Conservation (phyloP, 192 early-diverging fungal species). For the Backusella circina region DNA sequence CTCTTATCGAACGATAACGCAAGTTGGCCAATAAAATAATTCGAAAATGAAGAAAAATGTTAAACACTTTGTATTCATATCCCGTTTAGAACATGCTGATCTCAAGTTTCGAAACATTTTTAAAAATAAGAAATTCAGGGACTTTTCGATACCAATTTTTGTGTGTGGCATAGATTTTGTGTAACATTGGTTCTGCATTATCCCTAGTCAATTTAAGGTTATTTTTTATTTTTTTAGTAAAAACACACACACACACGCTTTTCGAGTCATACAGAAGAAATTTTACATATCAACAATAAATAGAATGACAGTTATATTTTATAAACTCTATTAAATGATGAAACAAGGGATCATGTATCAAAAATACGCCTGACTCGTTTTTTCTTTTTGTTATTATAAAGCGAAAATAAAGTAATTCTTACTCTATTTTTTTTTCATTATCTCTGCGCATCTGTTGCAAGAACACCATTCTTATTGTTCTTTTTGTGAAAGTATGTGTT, state of each 20-base stretch:
- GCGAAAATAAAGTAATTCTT: background rate
- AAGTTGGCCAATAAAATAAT: background rate
- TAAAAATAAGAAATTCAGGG: background rate
- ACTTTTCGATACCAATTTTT: background rate
- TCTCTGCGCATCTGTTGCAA: background rate
- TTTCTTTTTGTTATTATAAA: background rate
- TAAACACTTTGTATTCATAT: background rate
- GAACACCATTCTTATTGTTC: background rate
- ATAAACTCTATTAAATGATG: background rate
- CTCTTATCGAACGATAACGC: background rate
- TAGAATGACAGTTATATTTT: background rate
- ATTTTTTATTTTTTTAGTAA: background rate
- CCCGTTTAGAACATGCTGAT: background rate
- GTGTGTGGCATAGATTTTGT: background rate
- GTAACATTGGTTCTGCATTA: background rate
- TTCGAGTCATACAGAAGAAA: background rate
- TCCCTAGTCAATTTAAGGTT: background rate
- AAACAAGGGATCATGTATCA: background rate
- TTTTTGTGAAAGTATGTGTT: background rate
- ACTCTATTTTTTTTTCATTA: background rate
- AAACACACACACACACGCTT: background rate
- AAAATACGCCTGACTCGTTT: background rate
- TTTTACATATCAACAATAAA: background rate
- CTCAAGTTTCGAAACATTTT: background rate
- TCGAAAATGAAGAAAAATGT: background rate